Percentiles rank a stretch among this genome's conserved stretches.
Conservation (phyloP, 805 yeast genomes). For the Hanseniaspora meyeri region DNA sequence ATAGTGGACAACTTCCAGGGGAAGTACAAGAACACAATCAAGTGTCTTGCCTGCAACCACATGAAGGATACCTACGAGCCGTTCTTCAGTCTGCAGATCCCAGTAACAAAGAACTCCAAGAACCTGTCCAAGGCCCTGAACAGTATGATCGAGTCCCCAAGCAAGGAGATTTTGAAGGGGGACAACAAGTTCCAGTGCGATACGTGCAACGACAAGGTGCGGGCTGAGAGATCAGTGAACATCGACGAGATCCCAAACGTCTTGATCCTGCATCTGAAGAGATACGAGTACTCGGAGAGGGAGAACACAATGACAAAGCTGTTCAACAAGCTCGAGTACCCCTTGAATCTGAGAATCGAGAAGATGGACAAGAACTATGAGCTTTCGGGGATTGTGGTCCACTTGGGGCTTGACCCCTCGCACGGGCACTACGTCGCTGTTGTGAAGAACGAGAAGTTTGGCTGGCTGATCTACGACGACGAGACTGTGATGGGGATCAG, state of each 20-base stretch:
- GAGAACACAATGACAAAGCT: conserved; percentile 72
- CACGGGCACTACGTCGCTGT: conserved; percentile 92
- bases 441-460: conserved; percentile 60
- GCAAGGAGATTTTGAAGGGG: conserved; percentile 72
- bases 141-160: conserved; percentile 69
- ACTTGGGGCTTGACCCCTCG: conserved; percentile 94
- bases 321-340: conserved; percentile 74
- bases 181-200: conserved; percentile 90
- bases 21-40: conserved; percentile 68
- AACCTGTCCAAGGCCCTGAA: conserved; percentile 63
- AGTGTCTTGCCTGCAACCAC: conserved; percentile 80
- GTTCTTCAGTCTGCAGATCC: conserved; percentile 77
- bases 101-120: conserved; percentile 37
- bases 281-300: conserved; percentile 83
- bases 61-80: conserved; percentile 71
- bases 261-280: conserved; percentile 71
- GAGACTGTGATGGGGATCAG: conserved; percentile 85
- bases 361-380: conserved; percentile 52
- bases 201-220: conserved; percentile 78
- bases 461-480: conserved; percentile 92
- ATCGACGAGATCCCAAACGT: conserved; percentile 65
- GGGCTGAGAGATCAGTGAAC: conserved; percentile 82
- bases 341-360: conserved; percentile 56
- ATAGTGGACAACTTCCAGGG: conserved; percentile 75
- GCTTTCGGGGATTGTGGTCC: conserved; percentile 75